Base-by-base conservation (phyloP, 768 basidiomycete genomes). In the Rubroboletus pulcherrimus region DNA sequence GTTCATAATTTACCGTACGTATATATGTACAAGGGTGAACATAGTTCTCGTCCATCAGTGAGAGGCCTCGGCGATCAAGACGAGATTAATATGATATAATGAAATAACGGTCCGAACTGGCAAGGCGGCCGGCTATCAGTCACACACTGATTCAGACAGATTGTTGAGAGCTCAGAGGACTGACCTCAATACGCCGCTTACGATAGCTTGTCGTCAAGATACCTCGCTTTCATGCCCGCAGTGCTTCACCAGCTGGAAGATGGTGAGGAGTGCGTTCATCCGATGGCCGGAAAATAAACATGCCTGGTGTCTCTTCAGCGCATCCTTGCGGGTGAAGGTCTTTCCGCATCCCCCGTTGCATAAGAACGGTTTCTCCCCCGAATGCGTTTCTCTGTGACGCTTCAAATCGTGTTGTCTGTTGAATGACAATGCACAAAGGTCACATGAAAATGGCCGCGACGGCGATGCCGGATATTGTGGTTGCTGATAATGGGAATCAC, bases 281-380 rank as follows among this genome's bases (percentile, higher is more conserved):
- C 21, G 39, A 47, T 44, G 29, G n/a, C 30, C 34, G 14, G 30
- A 38, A 51, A 40, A 29, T 41, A 53, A 55, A 52, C 82, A 57
- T 62, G 82, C 90, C 82, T 92, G 90, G 68, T 92, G 90, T 57
- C 90, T 81, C 73, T 91, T 92, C 65, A 92, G 73, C 15, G 90
- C 90, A 66, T 92, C 90, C 73, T 91, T 91, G 60, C 90, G 81
- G 47, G 89, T 92, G 66, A 91, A 92, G 3, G 89, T 91, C 77
- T 91, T 91, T 46, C 88, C 89, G 56, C 90, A 92, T 42, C 86
- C 87, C 12, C 87, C 89, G 62, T 91, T 91, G 71, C 90, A 92
- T 17, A 83, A 71, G 73, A 84, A 92, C 9, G 90, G 89, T 68
- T 91, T 91, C 71, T 91, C 89, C 37, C 89, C 89, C 6, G 87